Percentiles rank a stretch among this genome's conserved stretches.
Evolutionary conservation across 2,329 filamentous ascomycete genomes (phyloP).

Genomic region (Fusarium sacchari): DNA sequence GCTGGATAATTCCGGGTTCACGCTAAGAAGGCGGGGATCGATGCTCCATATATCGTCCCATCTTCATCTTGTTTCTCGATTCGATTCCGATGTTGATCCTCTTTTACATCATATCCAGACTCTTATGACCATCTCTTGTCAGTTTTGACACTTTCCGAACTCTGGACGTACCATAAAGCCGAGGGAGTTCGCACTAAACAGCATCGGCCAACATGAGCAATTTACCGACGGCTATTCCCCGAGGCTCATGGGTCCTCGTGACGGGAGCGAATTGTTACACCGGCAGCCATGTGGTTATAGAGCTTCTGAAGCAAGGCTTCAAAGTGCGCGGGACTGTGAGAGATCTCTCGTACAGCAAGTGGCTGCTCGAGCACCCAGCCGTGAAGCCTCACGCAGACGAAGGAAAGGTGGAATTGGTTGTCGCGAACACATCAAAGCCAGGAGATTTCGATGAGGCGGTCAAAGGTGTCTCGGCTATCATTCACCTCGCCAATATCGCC

Average conservation of each 20-base stretch:
- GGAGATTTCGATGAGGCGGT: slow-evolving; percentile 31
- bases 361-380: slow-evolving; percentile 25
- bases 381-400: slow-evolving; percentile 11
- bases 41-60: not conserved
- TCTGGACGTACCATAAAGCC: accelerated
- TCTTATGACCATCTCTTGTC: not conserved
- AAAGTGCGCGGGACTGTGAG: slow-evolving; percentile 37
- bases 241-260: slow-evolving; percentile 37
- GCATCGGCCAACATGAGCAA: not conserved
- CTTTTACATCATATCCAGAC: not conserved
- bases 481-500: slow-evolving; percentile 31
- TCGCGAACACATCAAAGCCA: slow-evolving; percentile 27
- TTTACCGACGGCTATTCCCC: slow-evolving; percentile 29
- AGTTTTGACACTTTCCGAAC: accelerated
- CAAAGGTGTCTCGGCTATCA: slow-evolving; percentile 31
- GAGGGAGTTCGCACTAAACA: accelerated
- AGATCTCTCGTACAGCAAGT: slow-evolving; percentile 23
- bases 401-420: slow-evolving; percentile 25
- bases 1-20: not conserved
- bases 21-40: not conserved
- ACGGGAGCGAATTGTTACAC: slow-evolving; percentile 37
- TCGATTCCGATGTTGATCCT: not conserved
- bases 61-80: not conserved
- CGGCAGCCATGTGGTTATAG: slow-evolving; percentile 33
- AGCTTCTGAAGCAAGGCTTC: slow-evolving; percentile 30